These are phyloP conservation scores for Flaveria brownii DNA, from an alignment of 129 eudicot genomes.

Conservation along the genomic window DNA sequence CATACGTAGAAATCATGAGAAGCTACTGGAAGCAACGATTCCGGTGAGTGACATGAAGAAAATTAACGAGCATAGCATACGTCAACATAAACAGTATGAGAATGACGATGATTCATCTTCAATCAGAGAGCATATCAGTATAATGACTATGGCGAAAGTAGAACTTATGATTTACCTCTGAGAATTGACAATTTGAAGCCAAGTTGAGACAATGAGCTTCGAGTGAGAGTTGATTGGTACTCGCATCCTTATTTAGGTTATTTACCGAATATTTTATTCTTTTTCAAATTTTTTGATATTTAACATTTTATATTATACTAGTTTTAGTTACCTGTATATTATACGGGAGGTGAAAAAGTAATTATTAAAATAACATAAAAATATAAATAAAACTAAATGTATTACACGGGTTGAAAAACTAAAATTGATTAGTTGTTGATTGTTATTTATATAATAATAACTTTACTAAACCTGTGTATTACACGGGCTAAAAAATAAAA, in stretches of 20 bases:
- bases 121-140: conserved; percentile 1
- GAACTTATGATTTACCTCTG: conserved; percentile 7
- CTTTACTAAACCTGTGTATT: too few species aligned
- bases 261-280: neutral
- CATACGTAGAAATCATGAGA: conserved; percentile 8
- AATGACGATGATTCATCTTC: conserved; percentile 18
- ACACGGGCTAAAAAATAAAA: too few species aligned
- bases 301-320: too few species aligned
- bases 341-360: too few species aligned
- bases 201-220: conserved; percentile 21
- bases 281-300: neutral
- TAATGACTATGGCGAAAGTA: neutral
- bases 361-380: too few species aligned
- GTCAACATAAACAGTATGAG: conserved; percentile 1
- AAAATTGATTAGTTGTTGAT: too few species aligned
- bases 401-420: too few species aligned
- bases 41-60: conserved; percentile 3
- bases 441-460: too few species aligned
- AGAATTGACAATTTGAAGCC: conserved; percentile 6
- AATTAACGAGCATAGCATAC: neutral
- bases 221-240: neutral
- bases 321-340: too few species aligned
- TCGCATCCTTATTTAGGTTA: neutral
- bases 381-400: too few species aligned
- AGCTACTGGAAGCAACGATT: conserved; percentile 9